Evolutionary conservation across 495 filamentous ascomycete genomes (phyloP), one percentile per base, ranked within the genome.

Genomic region (Clavariopsis aquatica): DNA sequence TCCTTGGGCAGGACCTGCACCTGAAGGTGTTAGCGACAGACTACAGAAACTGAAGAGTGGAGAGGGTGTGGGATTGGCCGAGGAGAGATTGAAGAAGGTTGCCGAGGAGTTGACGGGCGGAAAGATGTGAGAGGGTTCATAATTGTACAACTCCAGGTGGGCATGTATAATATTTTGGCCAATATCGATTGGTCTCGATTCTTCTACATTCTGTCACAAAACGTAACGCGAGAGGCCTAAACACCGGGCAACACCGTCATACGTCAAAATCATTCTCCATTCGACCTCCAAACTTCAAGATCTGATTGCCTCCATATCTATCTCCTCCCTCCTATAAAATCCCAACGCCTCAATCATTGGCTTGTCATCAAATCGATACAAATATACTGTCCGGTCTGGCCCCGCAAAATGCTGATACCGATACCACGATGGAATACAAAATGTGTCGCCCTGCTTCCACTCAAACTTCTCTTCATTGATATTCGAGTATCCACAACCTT

Each of bases 21-120:
- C 85, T 13, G 78, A 76, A 46, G 82, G 81, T 46, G 78, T 87
- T 24, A 65, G 72, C 70, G 76, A 83, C 56, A 74, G 79, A 74
- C 58, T 84, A 55, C 63, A 52, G 65, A 72, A 52, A 66, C 60
- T 56, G 62, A 72, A 60, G n/a, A 57, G 47, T 6, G 57, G 56
- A 20, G 64, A 73, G 27, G 73, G 63, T 29, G 74, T 75, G 15
- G 69, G 74, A 70, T n/a, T 84, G 13, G 77, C 74, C 23, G 79
- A 82, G 66, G 75, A 83, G 66, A 82, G 87, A 74, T 77, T 89
- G 66, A 83, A 80, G 78, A 82, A 79, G 74, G 80, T 90, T 69
- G 84, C 80, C 20, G 87, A 90, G 76, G 78, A 84, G 72, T 76
- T 90, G 64, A 89, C 85, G 20, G 87, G 87, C 41, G 87, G 87